Conservation (phyloP, 2,329 filamentous ascomycete species). For the Aspergillus brunneoviolaceus region DNA sequence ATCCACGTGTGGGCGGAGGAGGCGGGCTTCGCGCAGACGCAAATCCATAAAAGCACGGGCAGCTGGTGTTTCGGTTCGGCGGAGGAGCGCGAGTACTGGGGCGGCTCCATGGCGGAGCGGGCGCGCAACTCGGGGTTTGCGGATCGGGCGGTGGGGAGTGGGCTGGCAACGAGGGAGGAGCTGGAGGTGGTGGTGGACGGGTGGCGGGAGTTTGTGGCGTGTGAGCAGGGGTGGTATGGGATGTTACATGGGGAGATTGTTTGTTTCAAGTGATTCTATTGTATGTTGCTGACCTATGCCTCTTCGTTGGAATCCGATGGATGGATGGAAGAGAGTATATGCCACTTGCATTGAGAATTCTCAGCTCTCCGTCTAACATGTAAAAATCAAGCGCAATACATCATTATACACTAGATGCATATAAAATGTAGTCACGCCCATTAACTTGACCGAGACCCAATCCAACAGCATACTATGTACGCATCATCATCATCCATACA, state of each 20-base stretch:
- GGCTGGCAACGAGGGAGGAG: conserved; percentile 31
- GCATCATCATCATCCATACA: too few relatives aligned
- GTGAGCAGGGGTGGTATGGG: conserved; percentile 40
- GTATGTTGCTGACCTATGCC: too few relatives aligned
- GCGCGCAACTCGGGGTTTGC: conserved; percentile 29
- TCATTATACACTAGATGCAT: too few relatives aligned
- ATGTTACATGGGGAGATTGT: conserved; percentile 41
- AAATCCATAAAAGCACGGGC: conserved; percentile 31
- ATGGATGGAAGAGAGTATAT: too few relatives aligned
- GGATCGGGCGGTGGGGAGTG: conserved; percentile 29
- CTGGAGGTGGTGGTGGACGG: conserved; percentile 33
- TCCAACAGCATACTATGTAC: too few relatives aligned
- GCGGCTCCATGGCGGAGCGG: conserved; percentile 35
- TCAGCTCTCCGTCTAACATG: too few relatives aligned
- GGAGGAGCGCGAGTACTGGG: conserved; percentile 37
- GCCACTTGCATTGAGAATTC: too few relatives aligned
- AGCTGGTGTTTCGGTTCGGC: conserved; percentile 37
- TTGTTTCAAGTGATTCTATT: conserved; percentile 29
- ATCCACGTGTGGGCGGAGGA: conserved; percentile 39
- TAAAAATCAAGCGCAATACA: too few relatives aligned
- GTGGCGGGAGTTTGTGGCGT: conserved; percentile 36
- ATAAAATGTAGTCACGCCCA: too few relatives aligned
- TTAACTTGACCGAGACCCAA: too few relatives aligned
- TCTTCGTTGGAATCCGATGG: fast-evolving
- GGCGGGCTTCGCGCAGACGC: conserved; percentile 32